Evolutionary conservation across 2,329 filamentous ascomycete species (phyloP).

Genomic region (Sarocladium kiliense): DNA sequence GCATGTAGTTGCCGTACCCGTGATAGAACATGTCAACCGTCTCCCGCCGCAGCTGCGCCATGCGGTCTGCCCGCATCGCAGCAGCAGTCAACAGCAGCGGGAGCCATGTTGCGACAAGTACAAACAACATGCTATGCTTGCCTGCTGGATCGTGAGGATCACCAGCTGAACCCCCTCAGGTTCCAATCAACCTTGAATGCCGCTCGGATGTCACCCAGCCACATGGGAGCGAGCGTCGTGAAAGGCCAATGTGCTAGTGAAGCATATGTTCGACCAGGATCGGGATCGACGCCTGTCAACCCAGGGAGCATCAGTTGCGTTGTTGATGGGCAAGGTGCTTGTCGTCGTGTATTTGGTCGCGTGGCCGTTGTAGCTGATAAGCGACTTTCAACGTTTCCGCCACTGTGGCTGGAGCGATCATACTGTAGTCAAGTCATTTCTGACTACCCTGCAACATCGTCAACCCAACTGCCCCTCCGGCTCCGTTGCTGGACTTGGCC

Average conservation of each 20-base stretch:
- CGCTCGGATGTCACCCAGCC: background rate
- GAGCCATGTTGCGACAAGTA: conserved; percentile 14
- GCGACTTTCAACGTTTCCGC: background rate
- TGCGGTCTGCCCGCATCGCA: conserved; percentile 51
- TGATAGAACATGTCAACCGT: conserved; percentile 88
- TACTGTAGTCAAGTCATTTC: background rate
- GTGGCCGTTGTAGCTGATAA: background rate
- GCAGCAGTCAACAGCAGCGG: conserved; percentile 35
- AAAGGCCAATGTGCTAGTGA: background rate
- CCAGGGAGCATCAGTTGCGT: background rate
- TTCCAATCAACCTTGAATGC: background rate
- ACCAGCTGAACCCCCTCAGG: background rate
- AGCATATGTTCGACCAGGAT: background rate
- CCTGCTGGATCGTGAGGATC: background rate
- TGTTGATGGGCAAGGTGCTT: background rate
- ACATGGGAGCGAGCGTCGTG: background rate
- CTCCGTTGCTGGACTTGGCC: no score
- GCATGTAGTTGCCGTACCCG: conserved; percentile 93
- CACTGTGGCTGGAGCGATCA: background rate
- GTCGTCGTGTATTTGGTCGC: background rate
- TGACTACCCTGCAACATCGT: background rate
- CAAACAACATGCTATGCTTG: background rate
- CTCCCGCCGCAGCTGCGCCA: conserved; percentile 52
- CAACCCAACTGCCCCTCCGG: no score
- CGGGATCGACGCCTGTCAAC: background rate